Evolutionary conservation across 2,329 filamentous ascomycete genomes (phyloP), one percentile per base, ranked within the genome.

Genomic region (Ambrosiella xylebori): DNA sequence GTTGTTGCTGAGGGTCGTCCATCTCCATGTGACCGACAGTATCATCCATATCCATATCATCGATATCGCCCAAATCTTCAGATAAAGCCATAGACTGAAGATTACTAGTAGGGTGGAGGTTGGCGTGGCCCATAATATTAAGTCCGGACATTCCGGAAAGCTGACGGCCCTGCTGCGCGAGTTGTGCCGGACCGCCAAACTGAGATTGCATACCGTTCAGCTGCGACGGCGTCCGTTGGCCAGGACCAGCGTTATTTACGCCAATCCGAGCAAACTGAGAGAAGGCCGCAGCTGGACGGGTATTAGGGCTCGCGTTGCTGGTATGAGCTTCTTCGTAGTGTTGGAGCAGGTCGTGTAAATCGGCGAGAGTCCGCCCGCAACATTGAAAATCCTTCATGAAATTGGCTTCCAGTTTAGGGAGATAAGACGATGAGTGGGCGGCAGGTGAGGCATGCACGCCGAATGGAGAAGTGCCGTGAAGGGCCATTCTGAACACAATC

Each of bases 371-470:
- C 65, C 88, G 80, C 65, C 89, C 89, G 71, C 93, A 98, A 73
- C 93, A 98, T 56, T 85, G 85, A 71, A 97, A 97, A 72, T 97
- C 90, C 70, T 85, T 85, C 88, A 97, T 94, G 70, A 96, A 98
- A 67, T 91, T 93, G 61, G 91, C 91, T 71, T 98, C 93, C 67
- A 96, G 82, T 70, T 95, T 96, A 8, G 90, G 91, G 1, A 96
- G 79, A 68, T 97, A 97, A 35, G 93, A 97, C 6, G 90, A 95
- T 0, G 91, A 97, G 70, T 97, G 91, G 65, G 88, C 94, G 1
- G 91, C 96, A 0, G 93, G 88, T n/a, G 90, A 95, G 69, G 90
- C 85, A 65, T 90, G 80, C 59, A 78, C 82, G 53, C 66, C 68
- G 66, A 91, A 95, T 9, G 93, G 93, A n/a, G 93, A 97, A 15